Conservation (phyloP, 305 asterid species). For the Fraxinus paxiana region DNA sequence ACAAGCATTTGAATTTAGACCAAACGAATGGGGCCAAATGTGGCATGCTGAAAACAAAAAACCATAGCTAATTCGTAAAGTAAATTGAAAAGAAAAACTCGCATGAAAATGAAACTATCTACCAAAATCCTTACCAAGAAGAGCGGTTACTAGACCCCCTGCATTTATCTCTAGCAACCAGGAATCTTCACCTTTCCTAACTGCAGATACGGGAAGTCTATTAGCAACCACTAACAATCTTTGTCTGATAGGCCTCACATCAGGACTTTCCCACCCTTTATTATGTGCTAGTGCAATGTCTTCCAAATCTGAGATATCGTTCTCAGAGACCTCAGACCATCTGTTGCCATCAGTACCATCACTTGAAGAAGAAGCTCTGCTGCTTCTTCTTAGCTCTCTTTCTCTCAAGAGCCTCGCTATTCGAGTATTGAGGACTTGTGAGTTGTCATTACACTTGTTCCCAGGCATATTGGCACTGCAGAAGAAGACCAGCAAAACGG, state of each 20-base stretch:
- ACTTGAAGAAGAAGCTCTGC: constrained; percentile 35
- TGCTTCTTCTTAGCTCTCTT: constrained; percentile 60
- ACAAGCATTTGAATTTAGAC: constrained; percentile 15
- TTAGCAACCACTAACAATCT: constrained; percentile 94
- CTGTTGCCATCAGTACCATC: constrained; percentile 46
- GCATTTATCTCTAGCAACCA: constrained; percentile 96
- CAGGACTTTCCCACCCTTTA: constrained; percentile 64
- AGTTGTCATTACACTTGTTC: constrained; percentile 60
- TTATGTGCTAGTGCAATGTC: constrained; percentile 45
- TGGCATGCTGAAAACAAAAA: not conserved
- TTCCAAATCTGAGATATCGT: constrained; percentile 46
- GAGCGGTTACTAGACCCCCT: constrained; percentile 95
- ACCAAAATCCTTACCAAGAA: constrained; percentile 63
- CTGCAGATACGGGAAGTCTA: constrained; percentile 94
- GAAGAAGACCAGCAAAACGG: constrained; percentile 32
- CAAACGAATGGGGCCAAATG: not conserved
- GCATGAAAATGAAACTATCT: not conserved
- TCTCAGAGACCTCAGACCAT: constrained; percentile 43
- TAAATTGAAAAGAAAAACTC: not conserved
- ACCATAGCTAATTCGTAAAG: not conserved
- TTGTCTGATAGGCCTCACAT: constrained; percentile 62
- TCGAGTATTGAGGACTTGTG: constrained; percentile 46
- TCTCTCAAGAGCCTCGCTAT: constrained; percentile 67
- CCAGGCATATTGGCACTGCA: constrained; percentile 67
- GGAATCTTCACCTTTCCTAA: constrained; percentile 75